Base-by-base conservation (phyloP, 108 stramenopile species). In the Skeletonema grethae region DNA sequence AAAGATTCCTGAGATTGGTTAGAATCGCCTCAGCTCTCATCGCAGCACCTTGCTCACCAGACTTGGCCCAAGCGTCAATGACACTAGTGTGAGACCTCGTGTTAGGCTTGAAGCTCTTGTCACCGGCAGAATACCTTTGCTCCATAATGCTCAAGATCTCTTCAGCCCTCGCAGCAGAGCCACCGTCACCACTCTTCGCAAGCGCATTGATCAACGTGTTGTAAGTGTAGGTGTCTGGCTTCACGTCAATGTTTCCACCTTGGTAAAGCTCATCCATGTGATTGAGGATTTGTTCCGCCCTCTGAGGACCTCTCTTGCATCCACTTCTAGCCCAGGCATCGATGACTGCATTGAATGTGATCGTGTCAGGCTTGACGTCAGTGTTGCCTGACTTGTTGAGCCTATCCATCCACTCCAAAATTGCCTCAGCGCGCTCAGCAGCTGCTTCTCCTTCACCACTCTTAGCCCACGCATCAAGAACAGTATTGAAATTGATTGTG, bases 201-300 rank as follows among this genome's bases (percentile, higher is more conserved):
- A 79, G 79, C n/a, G 74, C 82, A 76, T 78, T 86, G 32, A 81
- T 86, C 39, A 87, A 65, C 16, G 93, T 91, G 73, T 92, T 95
- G 86, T 92, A 95, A 0, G 88, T 91, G 80, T 88, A 90, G 2
- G 86, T 89, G 63, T 95, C 94, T 4, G 94, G 94, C 70, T 91
- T 91, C 11, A 92, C 90, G 15, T 87, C 90, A 48, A 79, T 72
- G 73, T 95, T 90, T 2, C 91, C 91, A 25, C 88, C 79, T 29
- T 85, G 85, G 63, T 89, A 90, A 20, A 95, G 86, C 61, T 92
- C 90, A 63, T 91, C 89, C 94, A 95, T 95, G 70, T 91, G 94
- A 65, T 92, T 88, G 13, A 95, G 82, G 68, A 95, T 90, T 62
- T 92, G 91, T 50, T 95, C 90, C 0, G 93, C 93, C 7, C 93